Percentiles rank a stretch among this genome's conserved stretches.
phyloP scores from a whole-genome alignment of 202 grass and related monocot species.

The Carex arenaria region DNA sequence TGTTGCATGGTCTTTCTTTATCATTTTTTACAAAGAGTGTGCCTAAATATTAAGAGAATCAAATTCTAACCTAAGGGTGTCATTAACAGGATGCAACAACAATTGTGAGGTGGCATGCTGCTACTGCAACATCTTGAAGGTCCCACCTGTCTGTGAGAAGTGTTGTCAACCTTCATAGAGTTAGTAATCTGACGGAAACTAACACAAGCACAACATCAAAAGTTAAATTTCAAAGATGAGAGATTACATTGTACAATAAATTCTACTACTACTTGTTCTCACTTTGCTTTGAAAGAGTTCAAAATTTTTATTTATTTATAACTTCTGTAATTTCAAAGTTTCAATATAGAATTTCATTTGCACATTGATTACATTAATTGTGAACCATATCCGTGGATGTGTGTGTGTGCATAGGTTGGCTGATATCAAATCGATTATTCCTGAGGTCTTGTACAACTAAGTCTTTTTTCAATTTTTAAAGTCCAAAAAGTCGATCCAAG shows the following conservation, averaged over 20 bases:
- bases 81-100: conserved; percentile 9
- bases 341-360: background rate
- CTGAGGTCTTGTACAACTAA: no score
- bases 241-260: background rate
- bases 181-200: no score
- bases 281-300: background rate
- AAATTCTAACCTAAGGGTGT: conserved; percentile 7
- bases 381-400: no score
- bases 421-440: no score
- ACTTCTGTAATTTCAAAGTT: conserved; percentile 3
- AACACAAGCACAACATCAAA: background rate
- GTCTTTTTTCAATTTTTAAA: no score
- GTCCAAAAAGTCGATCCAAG: no score
- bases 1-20: background rate
- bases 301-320: background rate
- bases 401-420: no score
- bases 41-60: background rate
- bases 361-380: background rate
- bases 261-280: background rate
- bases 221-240: background rate
- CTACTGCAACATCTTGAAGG: conserved; percentile 1
- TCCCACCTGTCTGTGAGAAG: conserved; percentile 6
- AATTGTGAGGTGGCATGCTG: conserved; percentile 14
- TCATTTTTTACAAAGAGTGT: background rate
- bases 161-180: background rate